These are phyloP conservation scores for Echium plantagineum DNA, from an alignment of 257 asterid species.

Conservation along the genomic window DNA sequence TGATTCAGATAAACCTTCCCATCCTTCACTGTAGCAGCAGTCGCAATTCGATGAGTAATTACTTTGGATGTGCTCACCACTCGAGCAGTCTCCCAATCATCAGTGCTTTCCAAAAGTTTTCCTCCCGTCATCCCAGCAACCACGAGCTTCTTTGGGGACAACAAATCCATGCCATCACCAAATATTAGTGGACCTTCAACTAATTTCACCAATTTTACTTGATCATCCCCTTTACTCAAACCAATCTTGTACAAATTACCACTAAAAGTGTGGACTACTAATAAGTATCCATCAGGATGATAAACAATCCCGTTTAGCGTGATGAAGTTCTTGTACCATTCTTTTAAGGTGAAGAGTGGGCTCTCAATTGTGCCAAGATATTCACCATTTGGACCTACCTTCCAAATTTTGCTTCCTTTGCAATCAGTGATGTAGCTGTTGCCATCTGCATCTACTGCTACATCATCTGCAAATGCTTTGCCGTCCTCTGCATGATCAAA, in stretches of 20 bases:
- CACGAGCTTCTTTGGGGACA: constrained; percentile 56
- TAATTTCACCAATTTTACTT: constrained; percentile 21
- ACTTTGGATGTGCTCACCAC: constrained; percentile 47
- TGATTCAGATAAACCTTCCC: constrained; percentile 71
- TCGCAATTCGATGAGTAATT: constrained; percentile 46
- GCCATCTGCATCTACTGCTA: constrained; percentile 68
- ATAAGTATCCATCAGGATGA: constrained; percentile 84
- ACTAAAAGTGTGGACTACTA: constrained; percentile 55
- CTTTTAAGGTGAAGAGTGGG: constrained; percentile 46
- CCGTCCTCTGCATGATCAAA: constrained; percentile 36
- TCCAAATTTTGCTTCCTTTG: constrained; percentile 63
- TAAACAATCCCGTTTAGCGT: constrained; percentile 71
- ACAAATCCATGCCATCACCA: constrained; percentile 77
- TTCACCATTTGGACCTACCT: constrained; percentile 52
- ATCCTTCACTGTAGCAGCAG: constrained; percentile 74
- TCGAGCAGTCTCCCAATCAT: constrained; percentile 59
- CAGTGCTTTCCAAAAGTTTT: constrained; percentile 48
- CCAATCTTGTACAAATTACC: constrained; percentile 68
- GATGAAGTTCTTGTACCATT: constrained; percentile 50
- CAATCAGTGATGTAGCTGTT: constrained; percentile 66
- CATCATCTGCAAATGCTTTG: constrained; percentile 68
- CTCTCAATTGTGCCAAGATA: constrained; percentile 34
- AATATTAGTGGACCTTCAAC: constrained; percentile 49
- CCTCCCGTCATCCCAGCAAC: constrained; percentile 68
- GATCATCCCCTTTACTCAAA: constrained; percentile 21